Evolutionary conservation across 2,329 filamentous ascomycete species (phyloP), one percentile per base, ranked within the genome.

Genomic region (Fusarium miscanthi): DNA sequence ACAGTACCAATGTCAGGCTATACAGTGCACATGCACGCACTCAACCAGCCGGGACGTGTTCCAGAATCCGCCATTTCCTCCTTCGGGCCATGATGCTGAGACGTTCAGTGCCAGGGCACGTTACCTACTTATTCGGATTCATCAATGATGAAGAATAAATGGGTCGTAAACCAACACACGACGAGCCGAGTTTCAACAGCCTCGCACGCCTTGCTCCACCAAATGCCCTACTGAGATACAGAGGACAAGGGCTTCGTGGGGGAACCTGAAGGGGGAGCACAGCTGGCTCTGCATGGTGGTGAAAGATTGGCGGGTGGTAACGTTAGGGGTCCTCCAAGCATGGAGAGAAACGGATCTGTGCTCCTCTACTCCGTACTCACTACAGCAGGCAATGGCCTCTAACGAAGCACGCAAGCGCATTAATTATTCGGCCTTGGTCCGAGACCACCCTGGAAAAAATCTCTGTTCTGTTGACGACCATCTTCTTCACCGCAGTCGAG

Each of bases 131-230:
- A 62, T 66, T 53, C 62, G 40, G 66, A 49, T 63, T 70, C 40
- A 66, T 57, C 37, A 33, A 65, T 42, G 64, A 64, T 64, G 23
- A 72, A 57, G 45, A 74, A 73, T 68, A 59, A 71, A 42, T 72
- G 67, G 70, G 67, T 16, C 63, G 25, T 59, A 35, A 64, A 67
- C 63, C 59, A 74, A 43, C 59, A 25, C 75, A 76, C 54, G 67
- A 70, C 73, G 53, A 66, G 48, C 52, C 70, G 62, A 77, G 70
- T 70, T 64, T 51, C 68, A 71, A 59, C 43, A 66, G 38, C 37
- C 52, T 66, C 54, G 49, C 33, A 40, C 33, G 33, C 35, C 49
- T 53, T 14, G 49, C 68, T 61, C 48, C 63, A 52, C 58, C 59
- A 43, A 23, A n/a, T n/a, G 40, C 49, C 27, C 13, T 27, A 53